Evolutionary conservation across 2,329 filamentous ascomycete genomes (phyloP), one percentile per base, ranked within the genome.

Genomic region (Gliomastix tumulicola): DNA sequence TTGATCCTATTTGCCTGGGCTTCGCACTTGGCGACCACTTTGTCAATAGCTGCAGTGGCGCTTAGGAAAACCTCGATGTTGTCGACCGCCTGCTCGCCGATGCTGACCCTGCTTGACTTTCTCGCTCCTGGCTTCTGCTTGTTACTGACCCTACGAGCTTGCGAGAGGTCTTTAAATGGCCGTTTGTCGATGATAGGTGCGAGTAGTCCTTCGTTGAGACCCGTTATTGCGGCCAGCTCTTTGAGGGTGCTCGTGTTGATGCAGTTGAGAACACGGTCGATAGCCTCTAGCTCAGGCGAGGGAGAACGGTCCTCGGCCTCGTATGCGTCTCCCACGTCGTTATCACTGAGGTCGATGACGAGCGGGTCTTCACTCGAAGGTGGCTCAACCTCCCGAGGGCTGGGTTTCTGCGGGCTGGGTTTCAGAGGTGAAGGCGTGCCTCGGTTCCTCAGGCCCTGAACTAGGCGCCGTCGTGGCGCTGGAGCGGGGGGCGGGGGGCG

Each of bases 21-120:
- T 52, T 90, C 83, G 51, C 89, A 95, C 44, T 82, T 71, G 16
- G 74, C 68, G 13, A 95, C 87, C 8, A 96, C 74, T 30, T 82
- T 72, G 57, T 95, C 89, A 36, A 96, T 87, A 16, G 86, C 86
- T 44, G 84, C 74, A 47, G 92, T 89, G 1, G 85, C 85, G 15
- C 72, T 73, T 62, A 84, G 82, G 71, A 94, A 94, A 18, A 85
- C 76, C 68, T 79, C 45, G 57, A 74, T 59, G 4, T 65, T 60
- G 13, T 69, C 63, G 4, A 72, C 72, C 9, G 74, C 63, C 12
- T 69, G 62, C 37, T 76, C 63, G 22, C 75, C 76, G 35, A 75
- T 65, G 32, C 65, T 63, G 19, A 70, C 52, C 36, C 64, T 66
- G 34, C 68, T 57, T 3, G 63, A 57, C 33, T 67, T 68, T 36